Evolutionary conservation across 2,329 filamentous ascomycete genomes (phyloP).

Genomic region (Nigrospora oryzae): DNA sequence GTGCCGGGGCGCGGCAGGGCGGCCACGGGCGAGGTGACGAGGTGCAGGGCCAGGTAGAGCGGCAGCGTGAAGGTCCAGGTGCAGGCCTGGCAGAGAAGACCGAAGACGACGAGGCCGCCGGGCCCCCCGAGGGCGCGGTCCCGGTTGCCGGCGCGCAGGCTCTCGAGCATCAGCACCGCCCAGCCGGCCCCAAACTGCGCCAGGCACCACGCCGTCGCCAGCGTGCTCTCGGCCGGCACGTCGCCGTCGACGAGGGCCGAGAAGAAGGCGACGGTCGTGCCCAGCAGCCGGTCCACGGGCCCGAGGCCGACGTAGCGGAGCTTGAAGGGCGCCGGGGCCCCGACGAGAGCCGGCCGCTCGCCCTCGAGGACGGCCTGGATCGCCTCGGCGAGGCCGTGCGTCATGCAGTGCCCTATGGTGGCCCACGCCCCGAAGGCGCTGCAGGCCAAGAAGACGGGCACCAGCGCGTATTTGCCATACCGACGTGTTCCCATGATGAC

Average conservation of each 20-base stretch:
- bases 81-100: constrained; percentile 15
- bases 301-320: constrained; percentile 9
- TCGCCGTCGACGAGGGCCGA: constrained; percentile 15
- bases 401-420: constrained; percentile 6
- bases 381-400: constrained; percentile 9
- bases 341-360: constrained; percentile 4
- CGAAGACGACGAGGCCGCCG: constrained; percentile 8
- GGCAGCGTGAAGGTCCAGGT: constrained; percentile 16
- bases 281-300: constrained; percentile 10
- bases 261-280: constrained; percentile 19
- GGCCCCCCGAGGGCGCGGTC: constrained; percentile 3
- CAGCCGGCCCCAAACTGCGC: constrained; percentile 17
- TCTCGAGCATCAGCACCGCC: constrained; percentile 19
- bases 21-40: constrained; percentile 19
- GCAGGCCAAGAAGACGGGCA: constrained; percentile 12
- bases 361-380: constrained; percentile 4
- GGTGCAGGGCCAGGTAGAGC: constrained; percentile 17
- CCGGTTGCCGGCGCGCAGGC: constrained; percentile 16
- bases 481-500: background rate
- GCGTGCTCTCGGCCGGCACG: constrained; percentile 9
- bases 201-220: constrained; percentile 17
- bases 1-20: constrained; percentile 8
- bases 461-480: constrained; percentile 6
- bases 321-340: constrained; percentile 13
- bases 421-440: constrained; percentile 13